Evolutionary conservation across 2,329 filamentous ascomycete genomes (phyloP), one percentile per base, ranked within the genome.

Genomic region (Didymellaceae sp.): DNA sequence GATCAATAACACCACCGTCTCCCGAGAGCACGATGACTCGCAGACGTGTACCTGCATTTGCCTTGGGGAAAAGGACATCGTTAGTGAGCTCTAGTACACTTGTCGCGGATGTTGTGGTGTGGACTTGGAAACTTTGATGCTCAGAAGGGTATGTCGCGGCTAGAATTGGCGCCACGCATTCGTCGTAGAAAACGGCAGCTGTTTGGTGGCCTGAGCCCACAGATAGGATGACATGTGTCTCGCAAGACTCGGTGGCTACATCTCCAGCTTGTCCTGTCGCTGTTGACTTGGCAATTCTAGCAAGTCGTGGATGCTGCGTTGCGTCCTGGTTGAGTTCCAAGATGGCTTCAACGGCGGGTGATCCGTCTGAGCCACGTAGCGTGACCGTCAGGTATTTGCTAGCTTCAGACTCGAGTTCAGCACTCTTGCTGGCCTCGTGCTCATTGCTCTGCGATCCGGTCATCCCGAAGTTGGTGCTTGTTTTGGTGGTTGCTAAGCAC

Each of bases 1-100:
- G 77, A 62, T 97, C 93, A 14, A 91, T 82, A 2, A 96, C 73
- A 5, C 91, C 93, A 11, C 93, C 93, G 70, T 97, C 93, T 6
- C 93, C 93, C 39, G 89, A 93, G 5, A 97, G 79, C 10, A 97
- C 80, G 22, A 97, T 74, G 20, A 97, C 79, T 0, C 86, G 65
- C 2, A 72, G 50, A 0, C 31, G 22, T 2, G 30, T 52, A 6
- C 68, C 68, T 86, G 65, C 45, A 48, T 77, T 78, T 11, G 84
- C 84, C 28, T 68, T 66, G 2, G 77, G 74, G 10, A 83, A 72
- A 54, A 86, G 75, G 17, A 71, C 63, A 30, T 67, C 60, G 41
- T 64, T 75, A 0, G 87, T 83, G 44, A 95, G 83, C 1, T 88
- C 77, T 5, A 78, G 77, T 31, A 97, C 81, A 10, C 83, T 89